A percentile compares a stretch with the other conserved stretches of the same genome.
Conservation (phyloP, 2,329 filamentous ascomycete species). For the Trichoderma arundinaceum region DNA sequence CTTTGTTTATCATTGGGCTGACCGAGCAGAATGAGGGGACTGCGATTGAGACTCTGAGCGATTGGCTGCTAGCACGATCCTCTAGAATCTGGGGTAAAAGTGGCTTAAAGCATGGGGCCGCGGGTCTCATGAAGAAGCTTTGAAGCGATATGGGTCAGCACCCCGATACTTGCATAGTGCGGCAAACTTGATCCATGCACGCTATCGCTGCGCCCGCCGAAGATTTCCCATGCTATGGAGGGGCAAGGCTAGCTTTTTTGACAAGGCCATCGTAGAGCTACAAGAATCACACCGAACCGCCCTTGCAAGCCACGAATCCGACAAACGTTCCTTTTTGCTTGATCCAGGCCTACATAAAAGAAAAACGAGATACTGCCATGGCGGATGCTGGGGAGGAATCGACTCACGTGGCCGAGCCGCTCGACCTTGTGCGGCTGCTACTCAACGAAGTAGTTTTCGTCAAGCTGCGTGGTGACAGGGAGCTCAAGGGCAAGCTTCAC, state of each 20-base stretch:
- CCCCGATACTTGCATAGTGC: slow-evolving; percentile 28
- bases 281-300: neutral
- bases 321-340: neutral
- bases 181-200: slow-evolving; percentile 13
- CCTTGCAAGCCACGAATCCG: neutral
- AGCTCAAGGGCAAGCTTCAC: slow-evolving; percentile 93
- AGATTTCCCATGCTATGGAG: slow-evolving; percentile 34
- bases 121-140: slow-evolving; percentile 15
- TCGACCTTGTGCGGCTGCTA: slow-evolving; percentile 92
- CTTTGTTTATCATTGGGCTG: slow-evolving; percentile 3
- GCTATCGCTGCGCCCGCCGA: slow-evolving; percentile 27
- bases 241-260: slow-evolving; percentile 29
- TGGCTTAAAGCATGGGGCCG: slow-evolving; percentile 29
- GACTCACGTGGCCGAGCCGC: slow-evolving; percentile 81
- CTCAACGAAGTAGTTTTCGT: slow-evolving; percentile 97
- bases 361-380: slow-evolving; percentile 58
- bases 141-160: slow-evolving; percentile 22
- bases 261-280: slow-evolving; percentile 11
- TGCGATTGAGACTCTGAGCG: slow-evolving; percentile 8
- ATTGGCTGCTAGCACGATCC: slow-evolving; percentile 9
- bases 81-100: slow-evolving; percentile 32
- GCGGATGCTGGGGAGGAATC: slow-evolving; percentile 80
- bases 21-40: neutral
- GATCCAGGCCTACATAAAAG: neutral
- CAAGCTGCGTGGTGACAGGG: slow-evolving; percentile 92